Evolutionary conservation across 495 filamentous ascomycete species (phyloP).

Genomic region (Glutinoglossum americanum): DNA sequence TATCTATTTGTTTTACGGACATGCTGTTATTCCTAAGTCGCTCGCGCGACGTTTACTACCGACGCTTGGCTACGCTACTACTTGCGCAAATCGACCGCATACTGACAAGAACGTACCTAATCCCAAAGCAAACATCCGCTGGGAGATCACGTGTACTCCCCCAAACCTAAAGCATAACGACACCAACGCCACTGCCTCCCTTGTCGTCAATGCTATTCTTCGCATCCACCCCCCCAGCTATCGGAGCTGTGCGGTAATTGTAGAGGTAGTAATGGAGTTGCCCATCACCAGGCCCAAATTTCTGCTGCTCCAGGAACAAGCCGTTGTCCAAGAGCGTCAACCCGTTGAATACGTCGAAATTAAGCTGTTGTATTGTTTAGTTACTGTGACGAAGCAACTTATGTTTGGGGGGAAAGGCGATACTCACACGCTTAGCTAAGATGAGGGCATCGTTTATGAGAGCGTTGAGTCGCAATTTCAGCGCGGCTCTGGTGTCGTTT

Average conservation of each 20-base stretch:
- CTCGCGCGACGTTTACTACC: no score
- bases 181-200: conserved; percentile 64
- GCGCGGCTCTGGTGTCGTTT: conserved; percentile 19
- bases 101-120: not conserved
- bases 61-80: not conserved
- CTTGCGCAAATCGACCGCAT: not conserved
- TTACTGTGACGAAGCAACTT: not conserved
- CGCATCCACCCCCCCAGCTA: conserved; percentile 64
- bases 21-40: not conserved
- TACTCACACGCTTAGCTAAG: conserved; percentile 49
- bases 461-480: conserved; percentile 49
- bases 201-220: conserved; percentile 52
- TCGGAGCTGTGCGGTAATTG: conserved; percentile 71
- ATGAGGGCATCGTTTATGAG: conserved; percentile 75
- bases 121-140: no score
- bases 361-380: conserved; percentile 21
- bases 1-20: not conserved
- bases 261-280: conserved; percentile 91
- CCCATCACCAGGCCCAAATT: conserved; percentile 84
- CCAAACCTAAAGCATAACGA: conserved; percentile 48
- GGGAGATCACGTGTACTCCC: not conserved
- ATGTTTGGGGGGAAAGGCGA: not conserved
- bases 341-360: conserved; percentile 94
- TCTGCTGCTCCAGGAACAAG: conserved; percentile 77
- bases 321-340: conserved; percentile 83